Evolutionary conservation across 139 green algal species (phyloP), one percentile per base, ranked within the genome.

Genomic region (Chlorella ohadii): DNA sequence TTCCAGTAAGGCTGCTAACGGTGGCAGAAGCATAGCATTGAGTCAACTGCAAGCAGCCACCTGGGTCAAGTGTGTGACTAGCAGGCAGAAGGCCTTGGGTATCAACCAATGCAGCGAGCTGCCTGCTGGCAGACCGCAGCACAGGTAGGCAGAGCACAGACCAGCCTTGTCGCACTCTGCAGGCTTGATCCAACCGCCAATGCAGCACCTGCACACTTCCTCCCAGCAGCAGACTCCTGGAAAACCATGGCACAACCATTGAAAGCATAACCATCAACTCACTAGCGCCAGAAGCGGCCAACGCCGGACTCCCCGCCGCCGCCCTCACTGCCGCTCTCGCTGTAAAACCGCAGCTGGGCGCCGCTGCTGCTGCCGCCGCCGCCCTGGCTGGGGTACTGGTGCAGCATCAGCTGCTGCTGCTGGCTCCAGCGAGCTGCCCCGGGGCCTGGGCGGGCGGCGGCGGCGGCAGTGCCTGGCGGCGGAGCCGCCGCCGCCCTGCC

Each of bases 221-320:
- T n/a, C n/a, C n/a, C n/a, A n/a, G n/a, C n/a, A n/a, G n/a, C n/a
- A n/a, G n/a, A n/a, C n/a, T n/a, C n/a, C n/a, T n/a, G n/a, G n/a
- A n/a, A n/a, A n/a, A n/a, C n/a, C n/a, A n/a, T n/a, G n/a, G n/a
- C n/a, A n/a, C n/a, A n/a, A n/a, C n/a, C n/a, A n/a, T n/a, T n/a
- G 9, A 51, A 51, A 51, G 44, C 9, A 9, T 16, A 51, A 6
- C 9, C 44, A 6, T 12, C 22, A 13, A 70, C 76, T 82, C 59
- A 82, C 76, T 57, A 82, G 34, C 76, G 76, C 76, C 56, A 72
- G 36, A 82, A 72, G 36, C 76, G 76, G 36, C 25, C 59, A 2
- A 71, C 63, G 28, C 28, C 39, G 17, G 55, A 68, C 36, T 65
- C 56, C 36, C 39, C 76, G 34, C 76, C 59, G 36, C 57, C 59